Conservation (phyloP, 352 stramenopile genomes). For the Poterioochromonas sp. region DNA sequence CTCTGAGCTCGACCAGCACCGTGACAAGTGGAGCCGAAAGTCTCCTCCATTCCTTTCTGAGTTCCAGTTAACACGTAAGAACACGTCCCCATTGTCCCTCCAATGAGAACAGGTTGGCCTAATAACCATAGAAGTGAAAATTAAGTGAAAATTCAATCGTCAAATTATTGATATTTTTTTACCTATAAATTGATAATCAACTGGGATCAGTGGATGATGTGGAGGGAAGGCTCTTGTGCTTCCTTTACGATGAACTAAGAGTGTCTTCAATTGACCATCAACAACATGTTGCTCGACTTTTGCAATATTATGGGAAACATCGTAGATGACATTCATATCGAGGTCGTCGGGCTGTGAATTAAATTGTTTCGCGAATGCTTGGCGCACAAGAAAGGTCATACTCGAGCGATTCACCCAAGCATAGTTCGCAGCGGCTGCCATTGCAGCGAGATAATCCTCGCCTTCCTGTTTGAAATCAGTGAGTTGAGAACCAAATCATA, state of each 20-base stretch:
- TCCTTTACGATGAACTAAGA: slow-evolving; percentile 68
- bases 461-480: too few species aligned
- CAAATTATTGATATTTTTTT: slow-evolving; percentile 33
- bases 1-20: slow-evolving; percentile 50
- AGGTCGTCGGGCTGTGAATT: slow-evolving; percentile 56
- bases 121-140: neutral
- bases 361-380: slow-evolving; percentile 68
- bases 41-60: slow-evolving; percentile 64
- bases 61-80: slow-evolving; percentile 62
- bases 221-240: slow-evolving; percentile 65
- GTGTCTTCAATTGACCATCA: slow-evolving; percentile 56
- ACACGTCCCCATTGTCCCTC: slow-evolving; percentile 69
- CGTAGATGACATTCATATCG: slow-evolving; percentile 72
- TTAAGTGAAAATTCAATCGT: neutral
- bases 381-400: slow-evolving; percentile 64
- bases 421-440: slow-evolving; percentile 68
- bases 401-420: slow-evolving; percentile 66
- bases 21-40: slow-evolving; percentile 68
- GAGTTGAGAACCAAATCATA: neutral
- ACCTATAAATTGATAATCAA: slow-evolving; percentile 69
- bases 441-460: slow-evolving; percentile 60
- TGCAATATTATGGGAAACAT: slow-evolving; percentile 71
- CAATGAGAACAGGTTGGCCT: slow-evolving; percentile 56
- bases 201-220: slow-evolving; percentile 64
- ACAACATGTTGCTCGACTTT: slow-evolving; percentile 65